Percentiles rank a stretch among this genome's conserved stretches.
phyloP scores from a whole-genome alignment of 1,284 basidiomycete species.

The Ceratobasidium sp. region DNA sequence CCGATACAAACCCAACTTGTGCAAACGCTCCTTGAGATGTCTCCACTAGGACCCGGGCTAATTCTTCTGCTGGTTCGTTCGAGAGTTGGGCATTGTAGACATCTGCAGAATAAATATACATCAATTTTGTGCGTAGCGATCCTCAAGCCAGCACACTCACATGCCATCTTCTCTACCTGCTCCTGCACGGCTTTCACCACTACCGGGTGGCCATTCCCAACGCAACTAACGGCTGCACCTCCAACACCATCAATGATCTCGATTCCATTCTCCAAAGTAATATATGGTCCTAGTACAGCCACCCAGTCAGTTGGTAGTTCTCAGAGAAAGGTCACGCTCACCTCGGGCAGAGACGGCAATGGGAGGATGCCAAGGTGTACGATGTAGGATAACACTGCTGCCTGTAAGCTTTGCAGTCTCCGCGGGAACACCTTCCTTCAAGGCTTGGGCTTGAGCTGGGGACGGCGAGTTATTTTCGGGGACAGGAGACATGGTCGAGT shows the following conservation, averaged over 20 bases:
- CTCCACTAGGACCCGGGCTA: conserved; percentile 70
- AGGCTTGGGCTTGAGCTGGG: conserved; percentile 28
- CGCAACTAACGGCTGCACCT: conserved; percentile 83
- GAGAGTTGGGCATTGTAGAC: conserved; percentile 84
- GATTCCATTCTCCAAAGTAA: conserved; percentile 64
- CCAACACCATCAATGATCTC: conserved; percentile 79
- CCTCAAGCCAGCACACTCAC: conserved; percentile 57
- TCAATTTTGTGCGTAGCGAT: conserved; percentile 42
- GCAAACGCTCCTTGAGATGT: conserved; percentile 78
- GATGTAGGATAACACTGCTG: conserved; percentile 50
- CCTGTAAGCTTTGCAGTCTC: conserved; percentile 33
- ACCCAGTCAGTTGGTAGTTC: too few species aligned
- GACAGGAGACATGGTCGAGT: conserved; percentile 37
- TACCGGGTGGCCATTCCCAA: conserved; percentile 78
- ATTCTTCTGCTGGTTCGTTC: conserved; percentile 78
- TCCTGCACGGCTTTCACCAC: conserved; percentile 78
- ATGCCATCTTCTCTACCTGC: conserved; percentile 78
- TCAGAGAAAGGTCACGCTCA: conserved; percentile 50
- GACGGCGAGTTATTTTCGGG: neutral
- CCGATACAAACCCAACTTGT: conserved; percentile 72
- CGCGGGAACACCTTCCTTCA: conserved; percentile 36
- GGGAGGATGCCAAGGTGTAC: conserved; percentile 72
- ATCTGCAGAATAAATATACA: conserved; percentile 59
- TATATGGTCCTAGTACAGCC: conserved; percentile 23
- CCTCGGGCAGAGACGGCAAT: conserved; percentile 72